Conservation (phyloP, 306 rosid genomes). For the Abrus precatorius region DNA sequence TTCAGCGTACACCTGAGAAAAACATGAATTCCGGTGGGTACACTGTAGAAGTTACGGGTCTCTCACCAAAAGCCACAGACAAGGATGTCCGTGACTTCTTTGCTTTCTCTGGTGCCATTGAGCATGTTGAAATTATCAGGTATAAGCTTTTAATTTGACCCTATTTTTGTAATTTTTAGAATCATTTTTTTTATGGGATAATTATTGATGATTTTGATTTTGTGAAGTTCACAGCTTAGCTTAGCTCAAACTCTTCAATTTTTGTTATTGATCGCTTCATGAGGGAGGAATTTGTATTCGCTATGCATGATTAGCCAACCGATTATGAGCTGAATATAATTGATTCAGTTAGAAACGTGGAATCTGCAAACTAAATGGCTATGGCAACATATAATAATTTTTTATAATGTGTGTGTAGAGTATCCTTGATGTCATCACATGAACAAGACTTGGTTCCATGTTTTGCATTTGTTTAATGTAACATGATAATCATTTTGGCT, state of each 20-base stretch:
- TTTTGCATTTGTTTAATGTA: neutral
- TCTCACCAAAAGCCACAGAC: slow-evolving; percentile 81
- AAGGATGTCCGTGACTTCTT: slow-evolving; percentile 80
- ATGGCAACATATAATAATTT: neutral
- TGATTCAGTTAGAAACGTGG: too few relatives aligned
- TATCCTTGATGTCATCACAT: slow-evolving; percentile 2
- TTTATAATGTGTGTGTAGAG: neutral
- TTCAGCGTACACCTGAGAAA: slow-evolving; percentile 15
- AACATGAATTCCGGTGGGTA: slow-evolving; percentile 68
- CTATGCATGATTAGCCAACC: neutral
- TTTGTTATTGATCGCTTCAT: neutral
- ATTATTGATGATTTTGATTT: neutral
- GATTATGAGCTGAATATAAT: too few relatives aligned
- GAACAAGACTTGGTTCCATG: neutral
- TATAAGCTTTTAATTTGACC: slow-evolving; percentile 2
- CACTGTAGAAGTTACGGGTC: slow-evolving; percentile 80
- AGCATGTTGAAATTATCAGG: slow-evolving; percentile 79
- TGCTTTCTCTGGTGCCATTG: slow-evolving; percentile 80
- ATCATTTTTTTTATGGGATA: neutral
- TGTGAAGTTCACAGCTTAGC: neutral
- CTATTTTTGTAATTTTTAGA: neutral
- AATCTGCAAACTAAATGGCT: neutral
- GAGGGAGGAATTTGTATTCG: neutral
- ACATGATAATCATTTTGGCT: neutral
- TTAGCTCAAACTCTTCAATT: slow-evolving; percentile 7